Evolutionary conservation across 768 basidiomycete genomes (phyloP), one percentile per base, ranked within the genome.

Genomic region (Epithele typhae): DNA sequence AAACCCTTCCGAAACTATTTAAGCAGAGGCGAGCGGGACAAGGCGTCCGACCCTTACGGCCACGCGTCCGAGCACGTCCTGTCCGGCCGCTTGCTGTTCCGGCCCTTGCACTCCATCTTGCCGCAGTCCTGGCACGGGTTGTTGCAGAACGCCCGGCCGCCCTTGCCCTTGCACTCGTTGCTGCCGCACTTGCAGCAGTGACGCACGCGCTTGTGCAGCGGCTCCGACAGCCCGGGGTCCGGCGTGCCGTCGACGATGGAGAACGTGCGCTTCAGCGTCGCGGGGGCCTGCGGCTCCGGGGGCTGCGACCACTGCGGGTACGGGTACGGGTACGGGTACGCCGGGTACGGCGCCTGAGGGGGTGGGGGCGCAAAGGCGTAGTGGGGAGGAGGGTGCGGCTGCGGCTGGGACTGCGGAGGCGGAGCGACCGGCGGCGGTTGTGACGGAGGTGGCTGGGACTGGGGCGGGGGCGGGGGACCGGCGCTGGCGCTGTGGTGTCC

Each of bases 141-240:
- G 55, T 68, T 69, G 60, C 87, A 91, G 60, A 87, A 88, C 36
- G 70, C 69, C 32, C 86, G 70, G 4, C 87, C 87, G 3, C 87
- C 87, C 55, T 89, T 90, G 40, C 87, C 87, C 60, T 89, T 90
- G 63, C 87, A 91, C 19, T 85, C 79, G 64, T 83, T 79, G 32
- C 78, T 81, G 14, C 87, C 87, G 46, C 87, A 90, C 67, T 91
- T 91, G 62, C 82, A 83, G 56, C 87, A 91, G 58, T 89, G 88
- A 33, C 87, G 82, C 36, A 79, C 78, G 3, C 88, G 75, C 59
- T 86, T 86, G 54, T 59, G 61, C 52, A 54, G 23, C 34, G 61
- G 59, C 52, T 58, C 58, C n/a, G 49, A 40, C 34, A 55, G 33
- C 14, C 46, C 40, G 17, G 44, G 48, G 45, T 58, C 58, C 27